These are phyloP conservation scores for Boletus speciosus DNA, from an alignment of 768 basidiomycete genomes.

Conservation along the genomic window DNA sequence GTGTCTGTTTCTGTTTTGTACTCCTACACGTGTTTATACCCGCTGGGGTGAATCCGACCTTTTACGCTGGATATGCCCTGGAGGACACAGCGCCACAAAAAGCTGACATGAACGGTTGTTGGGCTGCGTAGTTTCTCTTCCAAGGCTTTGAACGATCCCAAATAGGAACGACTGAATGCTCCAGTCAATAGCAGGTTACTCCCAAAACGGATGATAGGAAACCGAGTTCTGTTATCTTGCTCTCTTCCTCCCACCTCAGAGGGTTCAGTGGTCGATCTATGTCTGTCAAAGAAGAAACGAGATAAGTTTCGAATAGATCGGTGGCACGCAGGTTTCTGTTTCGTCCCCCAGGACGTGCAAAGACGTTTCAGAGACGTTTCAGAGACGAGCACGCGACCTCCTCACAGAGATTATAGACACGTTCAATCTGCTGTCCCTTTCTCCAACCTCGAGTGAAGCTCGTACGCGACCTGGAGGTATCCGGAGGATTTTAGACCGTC, in stretches of 20 bases:
- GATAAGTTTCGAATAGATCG: background rate
- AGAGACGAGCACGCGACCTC: background rate
- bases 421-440: background rate
- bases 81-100: too few species aligned
- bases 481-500: background rate
- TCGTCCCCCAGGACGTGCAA: background rate
- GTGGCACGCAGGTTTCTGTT: background rate
- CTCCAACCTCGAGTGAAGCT: background rate
- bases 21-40: background rate
- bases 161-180: background rate
- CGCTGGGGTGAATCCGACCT: background rate
- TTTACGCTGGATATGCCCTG: background rate
- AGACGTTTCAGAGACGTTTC: background rate
- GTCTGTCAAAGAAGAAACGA: background rate
- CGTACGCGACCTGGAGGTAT: background rate
- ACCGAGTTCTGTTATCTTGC: background rate
- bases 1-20: background rate
- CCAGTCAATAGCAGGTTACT: too few species aligned
- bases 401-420: background rate
- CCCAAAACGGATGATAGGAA: background rate
- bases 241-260: background rate
- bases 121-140: too few species aligned
- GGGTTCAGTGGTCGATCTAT: background rate
- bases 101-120: too few species aligned
- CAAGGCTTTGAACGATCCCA: background rate